Conservation (phyloP, 1,284 basidiomycete genomes). For the Apiotrichum sp. region DNA sequence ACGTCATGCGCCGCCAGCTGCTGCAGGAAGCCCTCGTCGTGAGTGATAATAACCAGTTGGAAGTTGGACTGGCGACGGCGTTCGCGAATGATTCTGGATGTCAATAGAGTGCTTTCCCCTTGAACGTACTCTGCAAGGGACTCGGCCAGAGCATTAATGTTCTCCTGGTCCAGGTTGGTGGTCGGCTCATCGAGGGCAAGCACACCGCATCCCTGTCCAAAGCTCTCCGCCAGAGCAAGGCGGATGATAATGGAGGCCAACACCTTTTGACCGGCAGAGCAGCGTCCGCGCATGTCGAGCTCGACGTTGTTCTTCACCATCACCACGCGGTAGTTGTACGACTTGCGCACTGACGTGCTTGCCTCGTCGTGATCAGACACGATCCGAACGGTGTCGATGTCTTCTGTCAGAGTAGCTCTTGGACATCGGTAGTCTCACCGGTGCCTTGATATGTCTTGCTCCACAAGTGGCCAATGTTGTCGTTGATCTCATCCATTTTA, state of each 20-base stretch:
- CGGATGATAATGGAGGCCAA: conserved; percentile 98
- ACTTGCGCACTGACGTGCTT: conserved; percentile 63
- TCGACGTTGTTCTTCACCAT: conserved; percentile 99
- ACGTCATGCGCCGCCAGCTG: conserved; percentile 72
- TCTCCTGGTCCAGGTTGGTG: conserved; percentile 93
- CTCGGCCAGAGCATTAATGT: conserved; percentile 86
- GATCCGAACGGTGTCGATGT: conserved; percentile 97
- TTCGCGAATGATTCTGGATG: conserved; percentile 78
- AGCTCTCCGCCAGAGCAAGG: conserved; percentile 94
- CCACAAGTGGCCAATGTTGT: conserved; percentile 92
- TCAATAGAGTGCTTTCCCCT: background rate
- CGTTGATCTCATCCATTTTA: conserved; percentile 99
- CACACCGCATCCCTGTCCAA: conserved; percentile 95
- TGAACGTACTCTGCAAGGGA: conserved; percentile 79
- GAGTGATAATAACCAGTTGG: conserved; percentile 95
- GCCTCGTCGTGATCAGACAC: conserved; percentile 83
- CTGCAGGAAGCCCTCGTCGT: conserved; percentile 64
- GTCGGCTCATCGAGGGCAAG: conserved; percentile 97
- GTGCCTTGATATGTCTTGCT: conserved; percentile 99
- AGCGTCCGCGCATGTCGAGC: conserved; percentile 99
- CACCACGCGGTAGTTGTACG: conserved; percentile 98
- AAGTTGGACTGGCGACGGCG: conserved; percentile 83
- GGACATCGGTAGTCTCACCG: conserved; percentile 52
- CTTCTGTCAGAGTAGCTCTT: conserved; percentile 50
- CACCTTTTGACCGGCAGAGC: conserved; percentile 98